Base-by-base conservation (phyloP, 2,329 filamentous ascomycete species). In the Chrysosporium keratinophilum region DNA sequence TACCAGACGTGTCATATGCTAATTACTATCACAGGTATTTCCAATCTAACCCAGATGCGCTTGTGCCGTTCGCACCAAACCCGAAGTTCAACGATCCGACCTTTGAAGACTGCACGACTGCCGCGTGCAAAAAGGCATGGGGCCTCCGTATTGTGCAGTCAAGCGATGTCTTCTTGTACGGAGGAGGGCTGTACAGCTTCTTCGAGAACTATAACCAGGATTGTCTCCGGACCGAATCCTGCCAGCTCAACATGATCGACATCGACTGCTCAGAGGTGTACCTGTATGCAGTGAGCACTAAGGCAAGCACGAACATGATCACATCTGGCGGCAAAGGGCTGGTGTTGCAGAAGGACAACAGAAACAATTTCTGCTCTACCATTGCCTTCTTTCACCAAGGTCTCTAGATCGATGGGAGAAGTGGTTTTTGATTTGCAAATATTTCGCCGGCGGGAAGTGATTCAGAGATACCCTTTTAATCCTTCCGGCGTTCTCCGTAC, bases 131-230 rank as follows among this genome's bases (percentile, higher is more conserved):
- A 57, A 88, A 89, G 65, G 80, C 87, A 1, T 88, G 84, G 84
- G 88, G 86, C 62, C 74, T 93, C 44, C 83, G 86, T 20, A 75
- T 88, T 40, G 71, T 80, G 53, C 78, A 84, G 67, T 87, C 84
- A 2, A 76, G 74, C 9, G 78, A 88, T 57, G 67, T 89, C 15
- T 80, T 78, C 64, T 71, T 89, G 62, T 87, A 83, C 64, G 86
- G 87, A 44, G 84, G 80, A 4, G 87, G 87, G 23, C 71, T 90
- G 56, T 91, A 91, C 76, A 84, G 78, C 60, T 91, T 91, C 78
- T 91, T 88, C 64, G 80, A 91, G 68, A 88, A 89, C 75, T 91
- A 91, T 70, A 74, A 71, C 37, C 84, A 89, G 69, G 74, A 76
- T 15, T 93, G 87, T 62, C 77, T 90, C 14, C 68, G 70, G 37